Evolutionary conservation across 495 filamentous ascomycete genomes (phyloP).

Genomic region (Lasiosphaeriaceae sp.): DNA sequence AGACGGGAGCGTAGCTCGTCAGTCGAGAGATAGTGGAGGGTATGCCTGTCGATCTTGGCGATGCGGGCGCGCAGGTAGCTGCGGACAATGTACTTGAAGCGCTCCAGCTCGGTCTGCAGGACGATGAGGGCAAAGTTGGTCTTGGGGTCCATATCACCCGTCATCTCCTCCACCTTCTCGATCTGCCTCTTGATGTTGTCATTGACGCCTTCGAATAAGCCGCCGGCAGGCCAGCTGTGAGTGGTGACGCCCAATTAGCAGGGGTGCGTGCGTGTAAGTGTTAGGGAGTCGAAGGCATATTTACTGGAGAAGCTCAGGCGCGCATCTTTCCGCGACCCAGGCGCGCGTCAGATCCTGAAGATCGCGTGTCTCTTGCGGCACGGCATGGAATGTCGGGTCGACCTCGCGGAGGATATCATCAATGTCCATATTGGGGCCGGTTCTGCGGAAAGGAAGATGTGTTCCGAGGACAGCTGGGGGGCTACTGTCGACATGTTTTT

Average conservation of each 20-base stretch:
- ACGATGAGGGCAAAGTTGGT: conserved; percentile 90
- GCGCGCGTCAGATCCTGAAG: conserved; percentile 84
- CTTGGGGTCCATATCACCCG: conserved; percentile 75
- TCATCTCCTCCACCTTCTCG: conserved; percentile 70
- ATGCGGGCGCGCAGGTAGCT: conserved; percentile 82
- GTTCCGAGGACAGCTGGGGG: neutral
- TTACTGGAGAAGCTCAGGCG: conserved; percentile 70
- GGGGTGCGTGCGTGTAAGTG: neutral
- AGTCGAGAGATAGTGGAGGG: conserved; percentile 56
- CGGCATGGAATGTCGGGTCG: conserved; percentile 53
- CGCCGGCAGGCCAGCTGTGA: conserved; percentile 47
- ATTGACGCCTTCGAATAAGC: conserved; percentile 67
- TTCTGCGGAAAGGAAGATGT: neutral
- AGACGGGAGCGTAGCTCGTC: conserved; percentile 49
- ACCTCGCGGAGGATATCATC: conserved; percentile 84
- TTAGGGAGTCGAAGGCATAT: neutral
- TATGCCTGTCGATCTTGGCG: conserved; percentile 76
- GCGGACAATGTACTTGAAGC: conserved; percentile 85
- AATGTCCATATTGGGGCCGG: conserved; percentile 65
- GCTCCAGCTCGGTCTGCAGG: conserved; percentile 91
- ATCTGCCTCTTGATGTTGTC: conserved; percentile 66
- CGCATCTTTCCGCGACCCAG: conserved; percentile 87
- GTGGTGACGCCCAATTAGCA: conserved; percentile 12
- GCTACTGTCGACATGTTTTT: neutral
- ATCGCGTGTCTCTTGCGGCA: conserved; percentile 64